Base-by-base conservation (phyloP, 805 yeast genomes). In the Tetrapisispora pingtungensis region DNA sequence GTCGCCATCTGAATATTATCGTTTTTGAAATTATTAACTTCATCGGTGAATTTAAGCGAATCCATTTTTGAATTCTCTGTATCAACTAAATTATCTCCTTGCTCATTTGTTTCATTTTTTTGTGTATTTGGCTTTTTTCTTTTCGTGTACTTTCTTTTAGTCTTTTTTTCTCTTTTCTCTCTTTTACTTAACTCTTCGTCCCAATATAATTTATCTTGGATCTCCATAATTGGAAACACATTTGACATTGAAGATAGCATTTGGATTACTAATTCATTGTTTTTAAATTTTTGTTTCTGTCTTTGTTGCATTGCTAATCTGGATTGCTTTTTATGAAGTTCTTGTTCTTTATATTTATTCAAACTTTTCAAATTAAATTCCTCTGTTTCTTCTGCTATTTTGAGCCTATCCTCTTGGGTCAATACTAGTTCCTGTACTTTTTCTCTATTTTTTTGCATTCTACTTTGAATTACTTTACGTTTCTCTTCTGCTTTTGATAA, bases 371-470 rank as follows among this genome's bases (percentile, higher is more conserved):
- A 67, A 61, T 93, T 93, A 36, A 75, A 73, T 57, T 74, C 72
- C 63, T 93, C 98, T 0, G 97, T 93, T 53, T 81, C 83, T 38
- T 80, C 68, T 1, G 98, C 97, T 59, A 87, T 93, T n/a, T 74
- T 81, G 37, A 70, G 45, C 47, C 69, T 58, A 48, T 66, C 78
- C 34, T 67, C 71, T 46, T 71, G 73, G 1, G 72, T 68, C 46
- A 68, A 44, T 18, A 55, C 49, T 26, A 51, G 49, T 27, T 69
- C 70, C 3, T 67, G 68, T 38, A 70, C 61, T 33, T 68, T 64
- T 46, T 73, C 74, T 44, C 67, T 74, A 49, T 72, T 74, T n/a
- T 75, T 71, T 40, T 70, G 56, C 20, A 62, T 43, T 19, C 57
- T 56, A 49, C 75, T 78, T 38, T 71, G 68, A 30, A 66, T 53